Percentiles rank a stretch among this genome's conserved stretches.
Conservation (phyloP, 176 grass and related monocot species). For the Musa beccarii region DNA sequence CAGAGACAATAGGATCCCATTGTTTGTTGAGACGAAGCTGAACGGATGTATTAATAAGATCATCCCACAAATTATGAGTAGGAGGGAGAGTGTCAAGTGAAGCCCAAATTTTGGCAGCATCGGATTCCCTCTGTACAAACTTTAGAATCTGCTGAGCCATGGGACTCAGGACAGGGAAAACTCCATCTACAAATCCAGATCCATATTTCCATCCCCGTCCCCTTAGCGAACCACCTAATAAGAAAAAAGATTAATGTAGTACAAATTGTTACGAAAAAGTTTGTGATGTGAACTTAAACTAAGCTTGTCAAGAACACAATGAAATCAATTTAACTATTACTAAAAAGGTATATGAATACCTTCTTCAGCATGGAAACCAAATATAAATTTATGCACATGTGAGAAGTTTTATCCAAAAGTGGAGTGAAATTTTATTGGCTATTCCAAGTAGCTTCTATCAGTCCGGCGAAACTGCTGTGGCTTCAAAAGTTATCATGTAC, state of each 20-base stretch:
- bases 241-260: neutral
- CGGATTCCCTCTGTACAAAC: constrained; percentile 47
- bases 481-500: neutral
- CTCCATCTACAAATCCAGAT: constrained; percentile 80
- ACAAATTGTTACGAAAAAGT: neutral
- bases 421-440: neutral
- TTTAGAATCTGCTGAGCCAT: constrained; percentile 71
- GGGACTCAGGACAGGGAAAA: constrained; percentile 77
- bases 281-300: constrained; percentile 2
- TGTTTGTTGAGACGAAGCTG: constrained; percentile 63
- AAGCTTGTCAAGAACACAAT: neutral
- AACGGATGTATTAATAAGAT: constrained; percentile 55
- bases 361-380: no score
- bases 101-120: constrained; percentile 42
- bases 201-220: constrained; percentile 82
- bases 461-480: neutral
- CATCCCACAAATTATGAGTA: constrained; percentile 63
- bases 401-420: neutral
- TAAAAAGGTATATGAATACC: no score
- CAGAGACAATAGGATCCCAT: constrained; percentile 59
- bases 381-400: neutral
- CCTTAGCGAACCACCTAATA: constrained; percentile 58
- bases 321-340: no score
- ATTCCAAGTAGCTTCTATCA: neutral
- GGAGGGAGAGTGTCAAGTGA: constrained; percentile 53